Conservation (phyloP, 2,329 filamentous ascomycete genomes). For the Nothophoma quercina region DNA sequence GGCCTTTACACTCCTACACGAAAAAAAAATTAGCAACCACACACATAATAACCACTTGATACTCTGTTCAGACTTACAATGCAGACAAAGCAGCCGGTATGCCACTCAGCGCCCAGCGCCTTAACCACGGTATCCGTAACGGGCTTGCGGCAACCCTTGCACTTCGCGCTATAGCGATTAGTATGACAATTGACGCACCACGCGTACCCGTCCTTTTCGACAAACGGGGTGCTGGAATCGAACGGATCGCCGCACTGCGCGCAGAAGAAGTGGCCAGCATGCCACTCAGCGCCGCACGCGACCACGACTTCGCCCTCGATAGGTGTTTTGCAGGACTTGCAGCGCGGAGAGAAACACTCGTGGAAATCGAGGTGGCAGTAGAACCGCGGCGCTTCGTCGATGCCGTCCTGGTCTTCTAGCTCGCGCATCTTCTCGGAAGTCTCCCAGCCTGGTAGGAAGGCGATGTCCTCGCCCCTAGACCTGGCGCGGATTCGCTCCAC, state of each 20-base stretch:
- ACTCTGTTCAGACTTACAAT: no score
- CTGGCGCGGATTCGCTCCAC: conserved; percentile 75
- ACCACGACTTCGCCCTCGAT: conserved; percentile 95
- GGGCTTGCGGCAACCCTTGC: conserved; percentile 80
- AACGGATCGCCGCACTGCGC: conserved; percentile 93
- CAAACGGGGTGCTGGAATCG: conserved; percentile 74
- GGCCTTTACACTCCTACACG: conserved; percentile 63
- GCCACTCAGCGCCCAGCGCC: conserved; percentile 92
- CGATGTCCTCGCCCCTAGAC: conserved; percentile 60
- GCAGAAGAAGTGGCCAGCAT: conserved; percentile 98
- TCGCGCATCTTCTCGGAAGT: conserved; percentile 67
- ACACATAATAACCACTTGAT: no score
- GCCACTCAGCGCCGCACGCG: conserved; percentile 94
- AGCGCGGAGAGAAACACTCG: conserved; percentile 88
- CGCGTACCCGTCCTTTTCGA: conserved; percentile 96
- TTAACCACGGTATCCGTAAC: conserved; percentile 90
- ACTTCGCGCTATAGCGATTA: conserved; percentile 88
- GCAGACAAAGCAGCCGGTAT: conserved; percentile 90
- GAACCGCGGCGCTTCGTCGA: conserved; percentile 75
- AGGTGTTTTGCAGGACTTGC: conserved; percentile 94
- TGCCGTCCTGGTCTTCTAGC: conserved; percentile 67
- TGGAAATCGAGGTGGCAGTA: conserved; percentile 99
- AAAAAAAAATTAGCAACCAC: conserved; percentile 22
- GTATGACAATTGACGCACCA: conserved; percentile 97
- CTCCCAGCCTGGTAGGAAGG: conserved; percentile 45